These are phyloP conservation scores for Xylaria sp. DNA, from an alignment of 2,329 filamentous ascomycete species.

Conservation along the genomic window DNA sequence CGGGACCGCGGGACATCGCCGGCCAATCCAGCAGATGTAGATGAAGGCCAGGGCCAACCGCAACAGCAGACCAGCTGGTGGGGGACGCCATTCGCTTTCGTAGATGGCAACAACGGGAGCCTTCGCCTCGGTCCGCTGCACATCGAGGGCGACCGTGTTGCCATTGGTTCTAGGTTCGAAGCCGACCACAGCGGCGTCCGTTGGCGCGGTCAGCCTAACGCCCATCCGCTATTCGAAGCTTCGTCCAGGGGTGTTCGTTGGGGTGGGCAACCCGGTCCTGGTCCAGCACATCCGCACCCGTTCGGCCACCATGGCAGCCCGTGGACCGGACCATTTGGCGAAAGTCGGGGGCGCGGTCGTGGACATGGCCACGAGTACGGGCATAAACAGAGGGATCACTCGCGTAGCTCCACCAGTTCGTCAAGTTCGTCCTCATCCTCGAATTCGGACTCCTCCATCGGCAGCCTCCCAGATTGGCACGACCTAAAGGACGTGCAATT, in stretches of 20 bases:
- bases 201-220: slow-evolving; percentile 58
- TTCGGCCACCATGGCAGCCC: slow-evolving; percentile 11
- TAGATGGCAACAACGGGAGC: slow-evolving; percentile 41
- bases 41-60: slow-evolving; percentile 23
- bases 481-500: slow-evolving; percentile 62
- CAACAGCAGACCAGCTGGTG: slow-evolving; percentile 36
- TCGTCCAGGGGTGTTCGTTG: slow-evolving; percentile 27
- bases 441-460: slow-evolving; percentile 57
- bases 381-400: slow-evolving; percentile 15
- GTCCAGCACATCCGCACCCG: slow-evolving; percentile 11
- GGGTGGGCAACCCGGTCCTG: slow-evolving; percentile 15
- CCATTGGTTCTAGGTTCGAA: slow-evolving; percentile 57
- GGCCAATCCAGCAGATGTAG: slow-evolving; percentile 5
- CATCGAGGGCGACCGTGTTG: slow-evolving; percentile 58
- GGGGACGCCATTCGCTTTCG: slow-evolving; percentile 42
- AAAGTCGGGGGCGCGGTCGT: slow-evolving; percentile 27
- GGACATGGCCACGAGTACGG: slow-evolving; percentile 20
- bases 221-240: slow-evolving; percentile 53
- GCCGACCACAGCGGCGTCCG: slow-evolving; percentile 59
- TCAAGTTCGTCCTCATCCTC: slow-evolving; percentile 51
- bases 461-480: slow-evolving; percentile 66
- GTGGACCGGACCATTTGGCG: slow-evolving; percentile 22
- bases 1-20: slow-evolving; percentile 13
- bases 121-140: slow-evolving; percentile 55
- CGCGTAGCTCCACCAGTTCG: slow-evolving; percentile 40